These are phyloP conservation scores for Lipomyces yamadae DNA, from an alignment of 805 yeast genomes.

Conservation along the genomic window DNA sequence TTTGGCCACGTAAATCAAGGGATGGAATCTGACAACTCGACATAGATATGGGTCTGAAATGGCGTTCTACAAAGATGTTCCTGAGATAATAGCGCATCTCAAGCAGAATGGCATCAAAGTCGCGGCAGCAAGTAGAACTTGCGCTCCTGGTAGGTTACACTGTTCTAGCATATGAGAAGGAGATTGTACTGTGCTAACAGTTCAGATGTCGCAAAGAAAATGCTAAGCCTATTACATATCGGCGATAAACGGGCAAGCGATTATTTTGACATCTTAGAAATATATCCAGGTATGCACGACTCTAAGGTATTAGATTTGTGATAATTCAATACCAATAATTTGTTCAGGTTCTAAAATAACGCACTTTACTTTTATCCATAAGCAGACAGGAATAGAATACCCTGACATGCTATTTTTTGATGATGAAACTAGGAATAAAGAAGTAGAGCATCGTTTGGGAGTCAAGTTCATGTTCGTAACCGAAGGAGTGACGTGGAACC, in stretches of 20 bases:
- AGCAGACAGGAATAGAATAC: slow-evolving; percentile 53
- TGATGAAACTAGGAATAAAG: slow-evolving; percentile 78
- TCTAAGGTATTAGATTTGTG: neutral
- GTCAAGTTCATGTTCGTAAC: slow-evolving; percentile 70
- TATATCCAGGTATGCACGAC: slow-evolving; percentile 61
- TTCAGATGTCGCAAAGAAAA: slow-evolving; percentile 58
- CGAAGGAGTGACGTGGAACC: slow-evolving; percentile 62
- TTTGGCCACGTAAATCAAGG: neutral
- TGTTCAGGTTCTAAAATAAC: slow-evolving; percentile 52
- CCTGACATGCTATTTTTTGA: slow-evolving; percentile 70
- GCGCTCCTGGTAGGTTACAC: slow-evolving; percentile 58
- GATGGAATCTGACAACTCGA: too few relatives aligned
- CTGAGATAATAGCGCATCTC: slow-evolving; percentile 61
- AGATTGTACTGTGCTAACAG: neutral
- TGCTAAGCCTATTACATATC: slow-evolving; percentile 60
- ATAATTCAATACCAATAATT: neutral
- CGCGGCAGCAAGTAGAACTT: slow-evolving; percentile 79
- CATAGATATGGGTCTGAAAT: slow-evolving; percentile 55
- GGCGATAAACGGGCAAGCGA: slow-evolving; percentile 58
- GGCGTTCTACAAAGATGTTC: slow-evolving; percentile 70
- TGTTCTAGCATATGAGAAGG: slow-evolving; percentile 18
- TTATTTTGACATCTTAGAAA: slow-evolving; percentile 63
- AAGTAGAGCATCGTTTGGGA: slow-evolving; percentile 67
- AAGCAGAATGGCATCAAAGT: slow-evolving; percentile 54
- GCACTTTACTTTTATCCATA: slow-evolving; percentile 59